Conservation (phyloP, 164 flowering plant species). For the Cinnamomum chago region DNA sequence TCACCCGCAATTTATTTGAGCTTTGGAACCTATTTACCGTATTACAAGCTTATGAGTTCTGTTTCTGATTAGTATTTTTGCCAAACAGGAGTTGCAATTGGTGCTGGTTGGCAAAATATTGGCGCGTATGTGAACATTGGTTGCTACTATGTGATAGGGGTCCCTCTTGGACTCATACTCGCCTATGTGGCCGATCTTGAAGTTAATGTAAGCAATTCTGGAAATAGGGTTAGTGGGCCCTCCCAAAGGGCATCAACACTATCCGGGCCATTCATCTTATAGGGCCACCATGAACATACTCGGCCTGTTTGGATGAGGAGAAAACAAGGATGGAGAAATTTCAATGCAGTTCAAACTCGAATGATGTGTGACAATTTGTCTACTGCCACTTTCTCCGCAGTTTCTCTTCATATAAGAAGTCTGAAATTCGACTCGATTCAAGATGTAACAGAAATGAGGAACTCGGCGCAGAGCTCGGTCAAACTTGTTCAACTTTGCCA, state of each 20-base stretch:
- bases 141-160: conserved; percentile 38
- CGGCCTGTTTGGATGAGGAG: not conserved
- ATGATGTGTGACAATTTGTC: not conserved
- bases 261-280: not conserved
- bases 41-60: not conserved
- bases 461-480: too few relatives aligned
- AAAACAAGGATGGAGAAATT: too few relatives aligned
- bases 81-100: conserved; percentile 51
- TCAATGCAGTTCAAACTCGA: not conserved
- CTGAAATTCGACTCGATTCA: not conserved
- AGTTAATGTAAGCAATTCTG: conserved; percentile 23
- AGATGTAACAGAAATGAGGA: not conserved
- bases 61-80: not conserved
- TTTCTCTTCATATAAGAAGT: too few relatives aligned
- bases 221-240: not conserved
- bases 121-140: conserved; percentile 43
- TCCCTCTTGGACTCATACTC: conserved; percentile 41
- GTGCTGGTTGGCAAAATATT: conserved; percentile 47
- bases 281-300: not conserved
- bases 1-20: not conserved
- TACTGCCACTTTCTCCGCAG: not conserved
- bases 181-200: conserved; percentile 25
- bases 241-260: not conserved
- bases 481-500: too few relatives aligned
- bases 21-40: too few relatives aligned